Evolutionary conservation across 495 filamentous ascomycete species (phyloP).

Genomic region (Trichoderma erinaceum): DNA sequence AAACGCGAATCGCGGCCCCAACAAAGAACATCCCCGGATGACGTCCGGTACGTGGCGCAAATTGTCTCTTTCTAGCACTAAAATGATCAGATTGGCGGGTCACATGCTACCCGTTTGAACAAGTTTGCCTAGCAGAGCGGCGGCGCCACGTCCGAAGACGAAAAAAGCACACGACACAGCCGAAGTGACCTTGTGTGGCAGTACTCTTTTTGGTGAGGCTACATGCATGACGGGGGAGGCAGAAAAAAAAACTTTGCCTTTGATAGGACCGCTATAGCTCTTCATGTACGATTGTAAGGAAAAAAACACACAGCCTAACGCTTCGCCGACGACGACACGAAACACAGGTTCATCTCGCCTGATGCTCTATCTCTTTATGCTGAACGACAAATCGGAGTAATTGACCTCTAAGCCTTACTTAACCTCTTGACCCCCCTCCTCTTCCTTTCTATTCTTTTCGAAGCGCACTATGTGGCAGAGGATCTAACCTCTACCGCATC

Average conservation of each 20-base stretch:
- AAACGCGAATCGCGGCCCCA: conserved; percentile 1
- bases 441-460: not conserved
- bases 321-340: not conserved
- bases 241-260: conserved; percentile 5
- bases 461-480: conserved; percentile 27
- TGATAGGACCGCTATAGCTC: not conserved
- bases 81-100: conserved; percentile 10
- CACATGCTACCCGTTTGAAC: conserved; percentile 5
- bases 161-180: conserved; percentile 5
- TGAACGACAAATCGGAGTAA: not conserved
- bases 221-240: not conserved
- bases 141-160: conserved; percentile 7
- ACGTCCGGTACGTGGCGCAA: not conserved
- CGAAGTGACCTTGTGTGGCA: not conserved
- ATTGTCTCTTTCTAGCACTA: not conserved
- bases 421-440: not conserved
- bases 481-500: conserved; percentile 31
- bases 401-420: not conserved
- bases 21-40: not conserved
- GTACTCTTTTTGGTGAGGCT: not conserved
- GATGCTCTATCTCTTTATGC: not conserved
- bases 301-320: not conserved
- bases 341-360: not conserved
- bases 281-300: not conserved
- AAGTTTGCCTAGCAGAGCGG: not conserved